Conservation (phyloP, 2,329 filamentous ascomycete species). For the Ophiostoma fasciatum region DNA sequence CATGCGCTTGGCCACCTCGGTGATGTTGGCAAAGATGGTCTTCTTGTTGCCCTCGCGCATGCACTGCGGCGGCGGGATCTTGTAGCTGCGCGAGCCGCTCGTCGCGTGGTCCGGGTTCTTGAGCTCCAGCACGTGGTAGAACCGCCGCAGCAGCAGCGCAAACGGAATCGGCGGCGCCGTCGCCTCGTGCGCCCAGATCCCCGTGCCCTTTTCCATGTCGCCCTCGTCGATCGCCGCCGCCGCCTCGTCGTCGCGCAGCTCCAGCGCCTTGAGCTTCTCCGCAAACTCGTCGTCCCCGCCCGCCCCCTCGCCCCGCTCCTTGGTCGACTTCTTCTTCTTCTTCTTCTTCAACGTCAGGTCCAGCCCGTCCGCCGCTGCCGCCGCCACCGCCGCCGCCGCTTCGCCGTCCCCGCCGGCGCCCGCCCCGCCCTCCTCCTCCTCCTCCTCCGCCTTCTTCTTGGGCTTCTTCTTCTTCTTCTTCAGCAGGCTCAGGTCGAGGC, state of each 20-base stretch:
- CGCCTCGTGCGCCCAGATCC: constrained; percentile 77
- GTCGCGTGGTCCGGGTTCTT: constrained; percentile 94
- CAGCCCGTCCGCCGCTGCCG: constrained; percentile 41
- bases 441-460: constrained; percentile 40
- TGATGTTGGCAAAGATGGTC: constrained; percentile 98
- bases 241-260: constrained; percentile 48
- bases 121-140: constrained; percentile 87
- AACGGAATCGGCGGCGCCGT: constrained; percentile 64
- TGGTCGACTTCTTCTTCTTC: constrained; percentile 63
- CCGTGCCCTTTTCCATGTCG: constrained; percentile 75
- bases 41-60: constrained; percentile 99
- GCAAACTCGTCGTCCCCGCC: constrained; percentile 42
- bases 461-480: constrained; percentile 39
- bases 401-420: constrained; percentile 34
- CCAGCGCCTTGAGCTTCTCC: constrained; percentile 46
- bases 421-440: constrained; percentile 15
- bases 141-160: constrained; percentile 71
- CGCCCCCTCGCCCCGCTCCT: constrained; percentile 16
- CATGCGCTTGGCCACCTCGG: constrained; percentile 98
- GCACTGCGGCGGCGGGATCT: constrained; percentile 97
- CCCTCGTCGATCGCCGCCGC: constrained; percentile 40
- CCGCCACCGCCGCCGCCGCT: constrained; percentile 33
- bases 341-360: constrained; percentile 50
- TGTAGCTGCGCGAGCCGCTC: constrained; percentile 86
- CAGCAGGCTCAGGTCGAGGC: constrained; percentile 51